phyloP scores from a whole-genome alignment of 768 basidiomycete species.

The Clavulina sp. region DNA sequence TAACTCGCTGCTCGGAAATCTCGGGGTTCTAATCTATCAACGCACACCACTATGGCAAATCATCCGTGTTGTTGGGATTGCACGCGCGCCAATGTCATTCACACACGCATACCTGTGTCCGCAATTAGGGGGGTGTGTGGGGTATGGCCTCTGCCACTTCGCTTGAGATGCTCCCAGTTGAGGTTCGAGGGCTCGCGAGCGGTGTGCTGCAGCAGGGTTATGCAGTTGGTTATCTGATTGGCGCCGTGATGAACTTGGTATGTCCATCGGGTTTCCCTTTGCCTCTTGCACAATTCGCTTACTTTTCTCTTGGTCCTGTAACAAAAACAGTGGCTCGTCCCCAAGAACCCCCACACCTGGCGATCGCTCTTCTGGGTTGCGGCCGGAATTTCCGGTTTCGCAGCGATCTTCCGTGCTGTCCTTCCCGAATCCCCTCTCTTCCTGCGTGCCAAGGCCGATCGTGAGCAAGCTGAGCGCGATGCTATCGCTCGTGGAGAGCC shows the following conservation, averaged over 20 bases:
- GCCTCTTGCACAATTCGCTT: not conserved
- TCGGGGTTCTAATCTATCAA: no score
- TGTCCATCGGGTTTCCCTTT: slow-evolving; percentile 16
- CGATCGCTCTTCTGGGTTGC: slow-evolving; percentile 24
- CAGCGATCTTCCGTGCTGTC: slow-evolving; percentile 21
- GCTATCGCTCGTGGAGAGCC: slow-evolving; percentile 14
- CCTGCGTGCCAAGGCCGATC: slow-evolving; percentile 14
- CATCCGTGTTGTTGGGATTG: no score
- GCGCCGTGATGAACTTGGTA: slow-evolving; percentile 63
- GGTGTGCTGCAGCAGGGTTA: slow-evolving; percentile 85
- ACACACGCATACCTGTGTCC: not conserved
- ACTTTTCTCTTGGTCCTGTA: slow-evolving; percentile 14
- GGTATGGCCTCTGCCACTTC: slow-evolving; percentile 65
- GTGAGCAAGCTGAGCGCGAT: not conserved
- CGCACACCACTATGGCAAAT: no score
- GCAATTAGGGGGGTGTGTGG: slow-evolving; percentile 48
- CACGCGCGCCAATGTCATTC: no score
- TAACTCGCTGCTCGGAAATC: no score
- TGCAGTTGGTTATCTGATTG: slow-evolving; percentile 49
- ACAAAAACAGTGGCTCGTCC: slow-evolving; percentile 12
- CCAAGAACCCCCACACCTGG: slow-evolving; percentile 19
- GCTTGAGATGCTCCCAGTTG: slow-evolving; percentile 77
- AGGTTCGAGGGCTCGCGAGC: slow-evolving; percentile 66
- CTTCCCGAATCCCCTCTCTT: slow-evolving; percentile 26
- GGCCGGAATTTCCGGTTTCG: slow-evolving; percentile 21